Evolutionary conservation across 306 rosid species (phyloP), one percentile per base, ranked within the genome.

Genomic region (Dalbergia cultrata): DNA sequence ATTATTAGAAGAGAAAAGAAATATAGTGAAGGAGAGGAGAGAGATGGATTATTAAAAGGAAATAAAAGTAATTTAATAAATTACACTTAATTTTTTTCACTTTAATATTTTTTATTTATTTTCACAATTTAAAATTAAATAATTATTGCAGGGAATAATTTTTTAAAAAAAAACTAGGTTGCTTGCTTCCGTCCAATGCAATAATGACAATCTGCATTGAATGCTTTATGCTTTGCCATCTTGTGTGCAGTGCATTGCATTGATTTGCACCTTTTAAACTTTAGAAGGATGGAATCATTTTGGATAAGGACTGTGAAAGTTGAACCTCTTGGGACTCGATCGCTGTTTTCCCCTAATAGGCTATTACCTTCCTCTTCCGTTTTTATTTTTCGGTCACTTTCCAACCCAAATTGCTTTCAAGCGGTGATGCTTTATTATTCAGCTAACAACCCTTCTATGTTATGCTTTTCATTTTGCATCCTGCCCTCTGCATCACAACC

Each of bases 221-320:
- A 41, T 13, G 21, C 78, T 72, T 70, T 21, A 31, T 68, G 22
- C 13, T 44, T 54, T 12, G 67, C 39, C 45, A 33, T 18, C 77
- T 35, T 18, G 7, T 10, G 13, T 44, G 68, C 43, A 0, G 31
- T 26, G 31, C 31, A 37, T 37, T 37, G 5, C 7, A 44, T 43
- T 75, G 53, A 61, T 76, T 11, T 53, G 26, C 63, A 64, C 67
- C 43, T 71, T 61, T 50, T 9, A 13, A 47, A 47, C 57, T 14
- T 50, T 13, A 50, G 57, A 50, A 50, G 19, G 6, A 50, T 33
- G 26, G 52, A 68, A 68, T 73, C 63, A 73, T 39, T 33, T 74
- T 50, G 60, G 50, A 73, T 49, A 54, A 73, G 67, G 62, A 81
- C 80, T 54, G 50, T n/a, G 26, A 18, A 63, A 7, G 58, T 21